Conservation (phyloP, 2,329 filamentous ascomycete species). For the Calonectria ilicicola region DNA sequence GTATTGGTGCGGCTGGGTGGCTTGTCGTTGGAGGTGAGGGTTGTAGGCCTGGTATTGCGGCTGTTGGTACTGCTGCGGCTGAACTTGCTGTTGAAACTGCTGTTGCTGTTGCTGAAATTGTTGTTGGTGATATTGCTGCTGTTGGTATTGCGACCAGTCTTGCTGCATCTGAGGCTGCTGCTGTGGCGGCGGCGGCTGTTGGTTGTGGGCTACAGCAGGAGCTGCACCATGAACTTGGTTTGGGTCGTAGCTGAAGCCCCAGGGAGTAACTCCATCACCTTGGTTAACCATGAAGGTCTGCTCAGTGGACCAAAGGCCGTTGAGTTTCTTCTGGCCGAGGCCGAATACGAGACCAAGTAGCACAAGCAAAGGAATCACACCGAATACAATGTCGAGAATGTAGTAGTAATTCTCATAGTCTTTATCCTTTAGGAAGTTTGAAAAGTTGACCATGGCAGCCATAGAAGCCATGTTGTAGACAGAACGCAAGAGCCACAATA, state of each 20-base stretch:
- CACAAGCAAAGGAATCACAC: conserved; percentile 40
- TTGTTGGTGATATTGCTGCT: conserved; percentile 10
- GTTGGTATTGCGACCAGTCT: conserved; percentile 14
- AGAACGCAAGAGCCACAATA: conserved; percentile 41
- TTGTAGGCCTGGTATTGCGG: neutral
- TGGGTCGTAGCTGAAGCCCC: conserved; percentile 34
- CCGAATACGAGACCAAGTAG: conserved; percentile 42
- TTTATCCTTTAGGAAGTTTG: neutral
- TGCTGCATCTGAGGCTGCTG: neutral
- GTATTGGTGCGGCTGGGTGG: neutral
- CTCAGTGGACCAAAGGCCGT: conserved; percentile 43
- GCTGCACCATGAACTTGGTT: conserved; percentile 7
- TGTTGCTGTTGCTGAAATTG: neutral
- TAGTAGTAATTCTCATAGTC: conserved; percentile 16
- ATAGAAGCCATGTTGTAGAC: conserved; percentile 38
- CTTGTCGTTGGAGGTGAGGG: conserved; percentile 16
- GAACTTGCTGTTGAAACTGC: neutral
- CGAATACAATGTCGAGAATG: conserved; percentile 40
- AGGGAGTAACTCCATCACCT: conserved; percentile 27
- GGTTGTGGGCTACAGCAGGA: conserved; percentile 18
- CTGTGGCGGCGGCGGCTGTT: neutral
- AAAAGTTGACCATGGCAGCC: conserved; percentile 20
- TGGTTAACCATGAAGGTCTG: conserved; percentile 27
- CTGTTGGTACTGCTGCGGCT: conserved; percentile 12
- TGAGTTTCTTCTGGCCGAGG: conserved; percentile 39